Base-by-base conservation (phyloP, 305 asterid genomes). In the Fraxinus baroniana region DNA sequence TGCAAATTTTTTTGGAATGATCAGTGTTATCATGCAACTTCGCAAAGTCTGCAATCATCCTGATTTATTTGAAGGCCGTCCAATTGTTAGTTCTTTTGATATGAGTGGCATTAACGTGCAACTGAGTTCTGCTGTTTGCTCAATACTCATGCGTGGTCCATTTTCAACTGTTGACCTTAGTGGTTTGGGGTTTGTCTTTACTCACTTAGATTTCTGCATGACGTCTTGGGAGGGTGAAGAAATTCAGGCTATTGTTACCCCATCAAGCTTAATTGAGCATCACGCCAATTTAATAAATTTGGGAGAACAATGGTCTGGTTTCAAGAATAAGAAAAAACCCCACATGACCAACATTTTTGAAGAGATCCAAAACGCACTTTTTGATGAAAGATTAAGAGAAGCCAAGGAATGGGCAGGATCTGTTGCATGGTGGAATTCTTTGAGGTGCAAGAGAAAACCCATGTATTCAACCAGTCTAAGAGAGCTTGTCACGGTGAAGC, bases 31-130 rank as follows among this genome's bases (percentile, higher is more conserved):
- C 82, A 97, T 97, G 99, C 99, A 97, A 88, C 98, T 97, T 79
- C 98, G 99, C 74, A 97, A 97, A 87, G 99, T 97, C 87, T 97
- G 99, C 90, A 97, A 97, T 86, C 99, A 97, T 85, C 99, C 99
- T 82, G 99, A 97, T 91, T 88, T 97, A 86, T 97, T 97, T 87
- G 99, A 97, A 91, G 98, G 99, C 28, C 98, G 98, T 57, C 98
- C 99, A 74, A 97, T 97, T 88, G 93, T 97, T 81, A 97, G 99
- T 85, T 97, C 99, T 35, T 93, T 86, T 81, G 99, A 97, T 86
- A 95, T 95, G 98, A 84, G 85, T 76, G 98, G 98, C 83, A 89
- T 97, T 75, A 92, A 91, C 77, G 76, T 92, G 92, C 97, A 90
- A 79, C 83, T 97, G 86, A 93, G 96, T 87, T 93, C 99, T 88